These are phyloP conservation scores for Erysimum cheiranthoides DNA, from an alignment of 345 rosid genomes.

Conservation along the genomic window DNA sequence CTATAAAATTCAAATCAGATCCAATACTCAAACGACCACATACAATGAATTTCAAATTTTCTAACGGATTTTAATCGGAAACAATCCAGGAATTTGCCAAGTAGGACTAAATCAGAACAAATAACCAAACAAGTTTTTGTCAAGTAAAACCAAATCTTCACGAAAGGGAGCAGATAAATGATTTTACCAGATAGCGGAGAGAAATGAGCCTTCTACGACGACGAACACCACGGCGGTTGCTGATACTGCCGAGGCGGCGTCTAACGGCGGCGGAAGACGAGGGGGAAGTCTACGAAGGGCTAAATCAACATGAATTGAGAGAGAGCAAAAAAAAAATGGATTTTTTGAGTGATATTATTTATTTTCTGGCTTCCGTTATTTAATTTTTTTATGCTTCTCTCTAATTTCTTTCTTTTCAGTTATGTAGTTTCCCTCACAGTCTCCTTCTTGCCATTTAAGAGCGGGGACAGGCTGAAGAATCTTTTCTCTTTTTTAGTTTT, in stretches of 20 bases:
- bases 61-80: neutral
- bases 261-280: slow-evolving; percentile 30
- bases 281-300: slow-evolving; percentile 13
- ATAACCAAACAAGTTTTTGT: neutral
- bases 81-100: neutral
- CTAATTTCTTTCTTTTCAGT: slow-evolving; percentile 12
- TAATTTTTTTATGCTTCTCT: neutral
- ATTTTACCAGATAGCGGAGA: slow-evolving; percentile 3
- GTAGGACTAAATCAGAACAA: neutral
- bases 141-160: slow-evolving; percentile 5
- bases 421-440: slow-evolving; percentile 35
- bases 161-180: neutral
- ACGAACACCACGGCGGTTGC: slow-evolving; percentile 28
- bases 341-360: slow-evolving; percentile 8
- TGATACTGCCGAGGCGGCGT: slow-evolving; percentile 27
- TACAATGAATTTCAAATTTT: neutral
- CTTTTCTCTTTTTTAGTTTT: slow-evolving; percentile 15
- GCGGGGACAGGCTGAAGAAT: slow-evolving; percentile 9
- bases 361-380: slow-evolving; percentile 31
- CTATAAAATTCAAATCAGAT: slow-evolving; percentile 32
- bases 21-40: slow-evolving; percentile 22
- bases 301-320: slow-evolving; percentile 6
- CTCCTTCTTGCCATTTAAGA: slow-evolving; percentile 32
- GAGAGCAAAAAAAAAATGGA: neutral
- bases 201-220: slow-evolving; percentile 18